A percentile compares a stretch with the other conserved stretches of the same genome.
Conservation (phyloP, 495 filamentous ascomycete genomes). For the Xanthoparmelia taractica region DNA sequence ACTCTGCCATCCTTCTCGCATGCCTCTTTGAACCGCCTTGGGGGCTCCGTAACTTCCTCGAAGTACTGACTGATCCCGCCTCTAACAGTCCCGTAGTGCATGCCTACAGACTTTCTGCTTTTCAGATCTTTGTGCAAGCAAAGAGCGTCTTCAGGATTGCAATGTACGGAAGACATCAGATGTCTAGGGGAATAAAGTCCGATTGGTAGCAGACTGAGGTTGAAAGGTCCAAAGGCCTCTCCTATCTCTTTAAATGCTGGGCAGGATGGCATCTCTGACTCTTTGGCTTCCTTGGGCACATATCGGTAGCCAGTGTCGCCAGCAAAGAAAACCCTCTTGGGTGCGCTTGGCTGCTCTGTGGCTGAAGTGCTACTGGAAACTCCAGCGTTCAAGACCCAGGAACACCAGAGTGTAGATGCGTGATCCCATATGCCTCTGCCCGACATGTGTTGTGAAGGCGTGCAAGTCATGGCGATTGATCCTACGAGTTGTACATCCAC, state of each 20-base stretch:
- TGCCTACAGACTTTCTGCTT: constrained; percentile 37
- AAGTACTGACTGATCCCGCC: constrained; percentile 34
- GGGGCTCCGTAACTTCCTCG: constrained; percentile 38
- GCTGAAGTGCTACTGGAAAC: not conserved
- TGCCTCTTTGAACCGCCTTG: constrained; percentile 32
- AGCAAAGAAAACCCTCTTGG: constrained; percentile 14
- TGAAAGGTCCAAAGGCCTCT: constrained; percentile 33
- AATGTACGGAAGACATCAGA: constrained; percentile 34
- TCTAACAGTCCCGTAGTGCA: constrained; percentile 40
- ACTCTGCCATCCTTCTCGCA: constrained; percentile 33
- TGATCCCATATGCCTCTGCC: constrained; percentile 31
- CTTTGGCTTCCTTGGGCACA: constrained; percentile 23
- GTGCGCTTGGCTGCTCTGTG: not conserved
- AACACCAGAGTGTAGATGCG: constrained; percentile 42
- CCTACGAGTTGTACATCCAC: constrained; percentile 24
- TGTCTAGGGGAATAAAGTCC: constrained; percentile 33
- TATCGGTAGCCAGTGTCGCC: constrained; percentile 37
- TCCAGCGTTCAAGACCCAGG: constrained; percentile 40
- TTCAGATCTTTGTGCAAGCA: constrained; percentile 35
- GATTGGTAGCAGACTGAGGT: constrained; percentile 39
- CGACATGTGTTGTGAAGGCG: constrained; percentile 43
- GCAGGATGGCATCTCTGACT: constrained; percentile 30
- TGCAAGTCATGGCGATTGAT: constrained; percentile 31
- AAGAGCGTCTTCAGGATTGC: constrained; percentile 35
- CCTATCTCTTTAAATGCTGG: constrained; percentile 36